Conservation (phyloP, 805 yeast genomes). For the Candida golubevii region DNA sequence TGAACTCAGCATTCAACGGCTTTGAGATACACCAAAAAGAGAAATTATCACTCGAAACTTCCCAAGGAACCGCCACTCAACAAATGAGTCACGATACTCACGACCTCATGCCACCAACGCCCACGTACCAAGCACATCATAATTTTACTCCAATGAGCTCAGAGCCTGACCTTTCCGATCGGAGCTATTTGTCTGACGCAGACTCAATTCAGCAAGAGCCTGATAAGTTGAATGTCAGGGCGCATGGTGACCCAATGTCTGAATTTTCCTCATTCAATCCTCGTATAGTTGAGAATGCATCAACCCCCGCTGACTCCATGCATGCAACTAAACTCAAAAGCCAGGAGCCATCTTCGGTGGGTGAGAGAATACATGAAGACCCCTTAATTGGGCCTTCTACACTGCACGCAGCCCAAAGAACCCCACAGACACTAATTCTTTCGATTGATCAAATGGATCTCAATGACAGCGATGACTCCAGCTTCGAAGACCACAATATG, state of each 20-base stretch:
- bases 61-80: neutral
- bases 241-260: neutral
- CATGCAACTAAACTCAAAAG: neutral
- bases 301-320: neutral
- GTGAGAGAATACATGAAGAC: neutral
- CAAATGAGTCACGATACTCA: neutral
- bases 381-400: slow-evolving; percentile 1
- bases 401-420: neutral
- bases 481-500: slow-evolving; percentile 5
- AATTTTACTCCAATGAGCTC: slow-evolving; percentile 13
- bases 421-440: slow-evolving; percentile 12
- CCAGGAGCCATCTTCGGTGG: slow-evolving; percentile 5
- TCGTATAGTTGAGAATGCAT: neutral
- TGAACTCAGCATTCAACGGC: too few species aligned
- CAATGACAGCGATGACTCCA: slow-evolving; percentile 11
- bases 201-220: slow-evolving; percentile 41
- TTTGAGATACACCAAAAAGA: too few species aligned
- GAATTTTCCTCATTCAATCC: neutral
- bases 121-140: slow-evolving; percentile 18
- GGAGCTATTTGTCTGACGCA: slow-evolving; percentile 35
- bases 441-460: slow-evolving; percentile 15
- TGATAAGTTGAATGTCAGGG: slow-evolving; percentile 20
- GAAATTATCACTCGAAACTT: neutral
- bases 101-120: slow-evolving; percentile 27
- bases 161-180: slow-evolving; percentile 34